Base-by-base conservation (phyloP, 2,329 filamentous ascomycete genomes). In the Whalleya microplaca region DNA sequence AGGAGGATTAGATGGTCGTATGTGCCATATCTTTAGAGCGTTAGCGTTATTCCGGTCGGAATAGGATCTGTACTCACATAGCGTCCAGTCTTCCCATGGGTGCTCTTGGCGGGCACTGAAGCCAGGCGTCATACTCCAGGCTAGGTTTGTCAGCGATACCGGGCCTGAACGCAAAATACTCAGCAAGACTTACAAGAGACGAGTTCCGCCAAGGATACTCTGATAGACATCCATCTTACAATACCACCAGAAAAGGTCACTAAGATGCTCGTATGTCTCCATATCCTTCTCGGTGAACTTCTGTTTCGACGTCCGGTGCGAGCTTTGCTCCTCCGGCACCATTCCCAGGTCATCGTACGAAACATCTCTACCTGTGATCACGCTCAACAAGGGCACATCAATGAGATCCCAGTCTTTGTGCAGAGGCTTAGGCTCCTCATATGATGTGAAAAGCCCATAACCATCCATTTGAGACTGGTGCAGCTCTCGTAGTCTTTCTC, bases 231-330 rank as follows among this genome's bases (percentile, higher is more conserved):
- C 95, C 79, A 97, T 95, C 73, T 96, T 96, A 66, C 85, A 88
- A 71, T 93, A 97, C 90, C 92, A 97, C 93, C 94, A 99, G 70
- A 90, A 96, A 4, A 98, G 76, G 73, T 98, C 95, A 62, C 90
- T 86, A 41, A 95, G 80, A 16, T 90, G 88, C 67, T 95, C 90
- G 67, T 90, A 96, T 41, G 84, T 87, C 59, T 91, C 87, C 46
- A 96, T 81, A 58, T 98, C 93, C 59, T 77, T 80, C 37, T 82
- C 76, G 1, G 82, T 83, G 43, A 69, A 65, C 19, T 70, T 67
- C 49, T 74, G 64, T 63, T 72, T 63, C 16, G 64, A 57, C 12
- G 64, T 68, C 19, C 65, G 67, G n/a, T 67, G 62, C 20, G 66
- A 59, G 41, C 70, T 68, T 2, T 63, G 53, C 8, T 63, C 64